These are phyloP conservation scores for Pueraria montana DNA, from an alignment of 306 rosid species.

Conservation along the genomic window DNA sequence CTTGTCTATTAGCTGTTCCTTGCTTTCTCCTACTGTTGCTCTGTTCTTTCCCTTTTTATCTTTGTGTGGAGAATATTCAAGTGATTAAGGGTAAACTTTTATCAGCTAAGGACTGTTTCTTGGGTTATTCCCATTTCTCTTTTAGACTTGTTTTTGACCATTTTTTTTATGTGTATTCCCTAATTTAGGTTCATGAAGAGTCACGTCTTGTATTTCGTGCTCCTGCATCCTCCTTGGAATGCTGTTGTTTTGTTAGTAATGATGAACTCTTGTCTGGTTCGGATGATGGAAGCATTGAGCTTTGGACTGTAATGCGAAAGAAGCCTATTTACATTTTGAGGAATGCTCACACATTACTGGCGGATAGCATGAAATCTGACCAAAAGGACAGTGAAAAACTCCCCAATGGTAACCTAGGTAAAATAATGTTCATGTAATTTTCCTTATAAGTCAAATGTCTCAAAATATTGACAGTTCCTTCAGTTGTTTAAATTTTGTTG, in stretches of 20 bases:
- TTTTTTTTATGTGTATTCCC: slow-evolving; percentile 41
- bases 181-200: slow-evolving; percentile 91
- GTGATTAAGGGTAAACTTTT: not conserved
- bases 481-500: slow-evolving; percentile 15
- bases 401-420: slow-evolving; percentile 80
- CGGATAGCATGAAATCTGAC: slow-evolving; percentile 55
- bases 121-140: slow-evolving; percentile 7
- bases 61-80: slow-evolving; percentile 1
- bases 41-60: slow-evolving; percentile 12
- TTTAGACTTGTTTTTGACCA: slow-evolving; percentile 17
- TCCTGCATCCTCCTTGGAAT: slow-evolving; percentile 87
- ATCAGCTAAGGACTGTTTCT: slow-evolving; percentile 20
- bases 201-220: slow-evolving; percentile 92
- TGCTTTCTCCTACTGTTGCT: slow-evolving; percentile 23
- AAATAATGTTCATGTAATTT: slow-evolving; percentile 13
- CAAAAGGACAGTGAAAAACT: slow-evolving; percentile 58
- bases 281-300: slow-evolving; percentile 90
- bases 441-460: not conserved
- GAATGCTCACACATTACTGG: slow-evolving; percentile 77
- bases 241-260: slow-evolving; percentile 84
- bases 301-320: slow-evolving; percentile 78
- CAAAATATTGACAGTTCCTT: slow-evolving; percentile 15
- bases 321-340: slow-evolving; percentile 80
- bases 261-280: slow-evolving; percentile 92
- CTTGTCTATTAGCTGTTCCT: slow-evolving; percentile 5